Evolutionary conservation across 208 protist genomes (phyloP).

Genomic region (Willaertia magna): DNA sequence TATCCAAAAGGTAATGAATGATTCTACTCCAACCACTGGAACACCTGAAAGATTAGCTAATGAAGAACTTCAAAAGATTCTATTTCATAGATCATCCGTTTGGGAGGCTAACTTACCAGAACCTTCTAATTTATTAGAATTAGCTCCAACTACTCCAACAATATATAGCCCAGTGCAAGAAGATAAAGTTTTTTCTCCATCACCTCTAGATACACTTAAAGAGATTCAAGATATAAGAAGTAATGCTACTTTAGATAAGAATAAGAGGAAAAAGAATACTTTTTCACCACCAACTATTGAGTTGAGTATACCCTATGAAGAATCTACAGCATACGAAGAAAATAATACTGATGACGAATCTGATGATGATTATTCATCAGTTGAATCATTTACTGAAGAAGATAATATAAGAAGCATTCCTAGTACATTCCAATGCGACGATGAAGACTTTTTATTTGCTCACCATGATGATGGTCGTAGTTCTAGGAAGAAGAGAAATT

Average conservation of each 20-base stretch:
- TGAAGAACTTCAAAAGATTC: background rate
- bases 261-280: no score
- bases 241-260: no score
- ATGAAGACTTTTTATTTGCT: background rate
- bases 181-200: no score
- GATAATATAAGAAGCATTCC: background rate
- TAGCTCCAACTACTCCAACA: no score
- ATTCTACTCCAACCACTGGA: background rate
- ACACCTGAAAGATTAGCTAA: background rate
- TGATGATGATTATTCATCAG: background rate
- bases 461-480: background rate
- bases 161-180: no score
- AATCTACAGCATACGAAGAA: no score
- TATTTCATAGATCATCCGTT: no score
- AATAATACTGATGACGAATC: background rate
- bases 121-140: no score
- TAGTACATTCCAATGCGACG: background rate
- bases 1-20: background rate
- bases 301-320: background rate
- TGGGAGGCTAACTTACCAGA: no score
- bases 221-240: no score
- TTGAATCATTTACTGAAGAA: background rate
- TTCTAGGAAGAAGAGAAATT: background rate
- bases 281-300: background rate
- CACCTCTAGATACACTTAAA: no score